A percentile compares a stretch with the other conserved stretches of the same genome.
Evolutionary conservation across 192 early-diverging fungal species (phyloP).

Genomic region (Entomortierella lignicola): DNA sequence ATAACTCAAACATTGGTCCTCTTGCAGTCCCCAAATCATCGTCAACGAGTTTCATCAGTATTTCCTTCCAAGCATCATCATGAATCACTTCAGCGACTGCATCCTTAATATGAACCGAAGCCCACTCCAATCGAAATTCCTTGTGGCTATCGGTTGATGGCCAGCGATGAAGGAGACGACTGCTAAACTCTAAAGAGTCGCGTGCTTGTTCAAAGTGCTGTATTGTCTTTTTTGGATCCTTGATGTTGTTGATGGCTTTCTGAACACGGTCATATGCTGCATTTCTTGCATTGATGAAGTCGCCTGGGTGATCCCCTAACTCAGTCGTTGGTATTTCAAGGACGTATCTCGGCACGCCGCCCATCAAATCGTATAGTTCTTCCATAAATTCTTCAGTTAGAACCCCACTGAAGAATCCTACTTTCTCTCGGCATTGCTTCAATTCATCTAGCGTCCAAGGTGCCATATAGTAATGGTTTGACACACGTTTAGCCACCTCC

Average conservation of each 20-base stretch:
- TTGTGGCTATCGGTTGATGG: slow-evolving; percentile 17
- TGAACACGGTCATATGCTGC: slow-evolving; percentile 8
- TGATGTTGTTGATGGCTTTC: slow-evolving; percentile 20
- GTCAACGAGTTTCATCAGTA: slow-evolving; percentile 16
- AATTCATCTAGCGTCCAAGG: slow-evolving; percentile 17
- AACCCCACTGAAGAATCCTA: neutral
- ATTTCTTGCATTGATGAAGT: slow-evolving; percentile 5
- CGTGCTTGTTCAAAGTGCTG: slow-evolving; percentile 23
- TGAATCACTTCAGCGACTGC: slow-evolving; percentile 3
- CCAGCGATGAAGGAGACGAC: slow-evolving; percentile 38
- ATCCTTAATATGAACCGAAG: slow-evolving; percentile 23
- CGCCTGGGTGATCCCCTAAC: neutral
- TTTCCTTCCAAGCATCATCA: slow-evolving; percentile 7
- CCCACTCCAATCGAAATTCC: slow-evolving; percentile 27
- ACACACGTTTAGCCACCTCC: slow-evolving; percentile 11
- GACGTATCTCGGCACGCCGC: slow-evolving; percentile 41
- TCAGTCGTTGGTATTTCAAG: slow-evolving; percentile 8
- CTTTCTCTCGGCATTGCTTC: neutral
- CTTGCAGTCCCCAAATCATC: slow-evolving; percentile 7
- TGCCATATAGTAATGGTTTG: slow-evolving; percentile 24
- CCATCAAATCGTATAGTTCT: slow-evolving; percentile 19
- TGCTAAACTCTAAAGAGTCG: slow-evolving; percentile 17
- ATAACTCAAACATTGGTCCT: slow-evolving; percentile 33
- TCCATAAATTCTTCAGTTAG: slow-evolving; percentile 14
- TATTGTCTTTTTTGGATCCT: slow-evolving; percentile 13